Conservation (phyloP, 768 basidiomycete genomes). For the Imleria badia region DNA sequence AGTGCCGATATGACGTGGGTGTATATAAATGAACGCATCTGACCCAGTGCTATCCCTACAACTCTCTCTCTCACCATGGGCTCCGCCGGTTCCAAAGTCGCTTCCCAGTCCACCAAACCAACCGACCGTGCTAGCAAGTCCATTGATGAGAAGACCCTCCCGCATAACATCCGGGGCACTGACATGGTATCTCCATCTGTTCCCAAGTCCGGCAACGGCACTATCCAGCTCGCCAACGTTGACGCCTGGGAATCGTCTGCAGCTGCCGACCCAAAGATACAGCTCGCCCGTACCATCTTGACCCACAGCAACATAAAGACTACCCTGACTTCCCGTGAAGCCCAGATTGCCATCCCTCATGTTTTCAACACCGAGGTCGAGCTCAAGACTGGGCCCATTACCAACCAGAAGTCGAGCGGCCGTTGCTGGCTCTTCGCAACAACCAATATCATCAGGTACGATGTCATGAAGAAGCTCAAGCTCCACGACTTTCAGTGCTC, state of each 20-base stretch:
- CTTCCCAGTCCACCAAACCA: constrained; percentile 12
- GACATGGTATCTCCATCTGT: constrained; percentile 1
- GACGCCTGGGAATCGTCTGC: constrained; percentile 66
- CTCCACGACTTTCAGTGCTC: constrained; percentile 90
- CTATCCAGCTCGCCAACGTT: constrained; percentile 57
- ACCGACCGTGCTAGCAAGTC: constrained; percentile 22
- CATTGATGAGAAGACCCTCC: constrained; percentile 27
- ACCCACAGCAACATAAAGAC: constrained; percentile 64
- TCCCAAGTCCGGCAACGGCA: constrained; percentile 53
- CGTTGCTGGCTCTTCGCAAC: constrained; percentile 97
- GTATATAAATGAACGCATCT: constrained; percentile 26
- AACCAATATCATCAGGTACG: constrained; percentile 81
- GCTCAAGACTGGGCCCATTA: constrained; percentile 81
- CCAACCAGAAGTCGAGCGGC: constrained; percentile 84
- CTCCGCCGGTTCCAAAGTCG: constrained; percentile 23
- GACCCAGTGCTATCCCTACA: constrained; percentile 11
- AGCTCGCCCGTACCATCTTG: constrained; percentile 76
- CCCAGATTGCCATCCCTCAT: constrained; percentile 63
- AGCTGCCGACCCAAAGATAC: constrained; percentile 54
- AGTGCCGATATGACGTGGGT: constrained; percentile 19
- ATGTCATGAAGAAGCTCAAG: constrained; percentile 82
- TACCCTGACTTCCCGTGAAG: constrained; percentile 62
- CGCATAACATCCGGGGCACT: background rate
- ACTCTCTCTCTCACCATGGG: constrained; percentile 23
- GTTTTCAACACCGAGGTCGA: constrained; percentile 82